Percentiles rank a stretch among this genome's conserved stretches.
phyloP scores from a whole-genome alignment of 768 basidiomycete species.

The Lentinula edodes region DNA sequence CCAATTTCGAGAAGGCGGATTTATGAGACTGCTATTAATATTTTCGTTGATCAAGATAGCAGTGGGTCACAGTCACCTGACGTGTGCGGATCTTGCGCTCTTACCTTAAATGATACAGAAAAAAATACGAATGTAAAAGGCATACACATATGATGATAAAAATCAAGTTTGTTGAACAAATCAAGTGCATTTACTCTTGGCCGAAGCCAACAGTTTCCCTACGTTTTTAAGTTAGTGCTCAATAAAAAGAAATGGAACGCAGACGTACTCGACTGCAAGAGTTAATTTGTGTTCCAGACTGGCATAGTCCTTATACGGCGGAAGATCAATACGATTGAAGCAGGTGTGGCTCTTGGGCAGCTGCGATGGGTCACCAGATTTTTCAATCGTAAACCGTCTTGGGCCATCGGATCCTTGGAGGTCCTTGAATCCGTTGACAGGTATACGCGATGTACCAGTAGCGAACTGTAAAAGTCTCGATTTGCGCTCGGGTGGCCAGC shows the following conservation, averaged over 20 bases:
- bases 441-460: slow-evolving; percentile 94
- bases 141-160: background rate
- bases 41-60: too few species aligned
- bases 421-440: slow-evolving; percentile 98
- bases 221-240: slow-evolving; percentile 12
- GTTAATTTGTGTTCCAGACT: slow-evolving; percentile 94
- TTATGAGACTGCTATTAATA: too few species aligned
- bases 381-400: slow-evolving; percentile 96
- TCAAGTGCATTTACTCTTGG: slow-evolving; percentile 54
- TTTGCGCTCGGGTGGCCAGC: slow-evolving; percentile 98
- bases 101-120: too few species aligned
- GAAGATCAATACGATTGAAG: slow-evolving; percentile 95
- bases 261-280: slow-evolving; percentile 64
- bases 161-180: background rate
- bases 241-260: slow-evolving; percentile 1
- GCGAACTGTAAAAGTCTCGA: slow-evolving; percentile 94
- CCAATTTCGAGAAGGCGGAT: too few species aligned
- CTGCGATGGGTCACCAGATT: slow-evolving; percentile 94
- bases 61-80: too few species aligned
- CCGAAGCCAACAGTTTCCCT: slow-evolving; percentile 95
- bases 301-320: slow-evolving; percentile 96
- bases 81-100: too few species aligned
- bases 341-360: slow-evolving; percentile 95
- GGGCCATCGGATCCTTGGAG: slow-evolving; percentile 97
- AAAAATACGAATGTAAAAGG: background rate